These are phyloP conservation scores for Copromyces sp. DNA, from an alignment of 495 filamentous ascomycete genomes.

Conservation along the genomic window DNA sequence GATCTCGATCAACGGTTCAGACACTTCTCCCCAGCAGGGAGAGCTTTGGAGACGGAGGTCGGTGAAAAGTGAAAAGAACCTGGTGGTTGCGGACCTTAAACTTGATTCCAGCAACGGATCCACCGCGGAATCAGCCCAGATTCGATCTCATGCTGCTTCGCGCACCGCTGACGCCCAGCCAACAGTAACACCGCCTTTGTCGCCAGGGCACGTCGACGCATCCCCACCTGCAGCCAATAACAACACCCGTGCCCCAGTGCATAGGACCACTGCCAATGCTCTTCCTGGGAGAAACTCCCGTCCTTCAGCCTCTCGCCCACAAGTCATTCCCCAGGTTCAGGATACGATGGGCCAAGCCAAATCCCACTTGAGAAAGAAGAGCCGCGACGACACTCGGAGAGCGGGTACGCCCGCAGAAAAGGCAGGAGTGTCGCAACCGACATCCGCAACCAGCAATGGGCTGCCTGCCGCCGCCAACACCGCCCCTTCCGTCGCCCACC, in stretches of 20 bases:
- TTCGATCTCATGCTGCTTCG: constrained; percentile 3
- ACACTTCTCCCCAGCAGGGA: constrained; percentile 24
- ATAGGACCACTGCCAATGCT: constrained; percentile 11
- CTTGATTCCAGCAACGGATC: constrained; percentile 35
- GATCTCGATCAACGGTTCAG: constrained; percentile 5
- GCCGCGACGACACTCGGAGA: neutral
- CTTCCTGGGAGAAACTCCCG: constrained; percentile 26
- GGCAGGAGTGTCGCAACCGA: neutral
- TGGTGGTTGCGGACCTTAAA: constrained; percentile 34
- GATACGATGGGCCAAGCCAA: constrained; percentile 19
- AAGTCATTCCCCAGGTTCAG: constrained; percentile 5
- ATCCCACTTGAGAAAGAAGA: constrained; percentile 12
- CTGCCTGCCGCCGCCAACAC: constrained; percentile 6
- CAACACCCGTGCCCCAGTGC: constrained; percentile 6
- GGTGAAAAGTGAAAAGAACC: constrained; percentile 28
- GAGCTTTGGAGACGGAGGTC: constrained; percentile 40
- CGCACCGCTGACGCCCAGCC: constrained; percentile 3
- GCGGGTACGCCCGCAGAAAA: neutral
- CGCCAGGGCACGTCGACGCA: constrained; percentile 1
- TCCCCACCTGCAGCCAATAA: constrained; percentile 1
- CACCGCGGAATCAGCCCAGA: constrained; percentile 23
- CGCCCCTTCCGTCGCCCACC: constrained; percentile 7
- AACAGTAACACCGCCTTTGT: constrained; percentile 5
- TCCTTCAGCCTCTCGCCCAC: constrained; percentile 16
- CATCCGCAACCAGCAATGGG: constrained; percentile 1